Conservation (phyloP, 2,329 filamentous ascomycete species). For the Diaporthe capsici region DNA sequence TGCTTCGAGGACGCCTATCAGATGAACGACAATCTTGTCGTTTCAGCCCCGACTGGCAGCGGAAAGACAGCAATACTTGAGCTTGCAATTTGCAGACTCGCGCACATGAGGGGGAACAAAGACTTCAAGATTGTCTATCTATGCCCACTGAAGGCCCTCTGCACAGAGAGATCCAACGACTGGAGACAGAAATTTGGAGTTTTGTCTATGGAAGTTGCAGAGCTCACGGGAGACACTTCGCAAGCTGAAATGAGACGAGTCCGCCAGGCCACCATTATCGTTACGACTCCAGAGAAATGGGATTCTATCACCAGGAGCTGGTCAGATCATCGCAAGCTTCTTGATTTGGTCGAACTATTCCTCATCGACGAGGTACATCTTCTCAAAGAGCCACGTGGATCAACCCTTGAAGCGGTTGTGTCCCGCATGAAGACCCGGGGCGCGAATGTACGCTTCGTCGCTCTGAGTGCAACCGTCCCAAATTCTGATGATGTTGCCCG, state of each 20-base stretch:
- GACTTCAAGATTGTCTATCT: constrained; percentile 88
- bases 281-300: constrained; percentile 94
- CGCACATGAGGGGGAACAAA: constrained; percentile 67
- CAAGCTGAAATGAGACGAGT: constrained; percentile 75
- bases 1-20: constrained; percentile 78
- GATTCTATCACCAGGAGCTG: constrained; percentile 90
- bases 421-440: constrained; percentile 89
- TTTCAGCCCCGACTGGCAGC: constrained; percentile 87
- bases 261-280: constrained; percentile 82
- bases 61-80: constrained; percentile 89
- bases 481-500: constrained; percentile 84
- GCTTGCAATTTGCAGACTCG: constrained; percentile 82
- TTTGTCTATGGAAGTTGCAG: constrained; percentile 78
- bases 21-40: constrained; percentile 81
- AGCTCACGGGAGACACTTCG: constrained; percentile 87
- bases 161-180: constrained; percentile 81
- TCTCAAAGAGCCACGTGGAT: constrained; percentile 82
- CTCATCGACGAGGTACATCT: constrained; percentile 92
- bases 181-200: constrained; percentile 82
- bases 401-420: constrained; percentile 86
- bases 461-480: constrained; percentile 86
- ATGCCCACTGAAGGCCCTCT: constrained; percentile 87
- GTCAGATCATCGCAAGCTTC: constrained; percentile 82
- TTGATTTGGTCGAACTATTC: constrained; percentile 83
- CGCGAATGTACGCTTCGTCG: constrained; percentile 82